Percentiles rank a stretch among this genome's conserved stretches.
Conservation (phyloP, 768 basidiomycete species). For the Boletus sensibilis region DNA sequence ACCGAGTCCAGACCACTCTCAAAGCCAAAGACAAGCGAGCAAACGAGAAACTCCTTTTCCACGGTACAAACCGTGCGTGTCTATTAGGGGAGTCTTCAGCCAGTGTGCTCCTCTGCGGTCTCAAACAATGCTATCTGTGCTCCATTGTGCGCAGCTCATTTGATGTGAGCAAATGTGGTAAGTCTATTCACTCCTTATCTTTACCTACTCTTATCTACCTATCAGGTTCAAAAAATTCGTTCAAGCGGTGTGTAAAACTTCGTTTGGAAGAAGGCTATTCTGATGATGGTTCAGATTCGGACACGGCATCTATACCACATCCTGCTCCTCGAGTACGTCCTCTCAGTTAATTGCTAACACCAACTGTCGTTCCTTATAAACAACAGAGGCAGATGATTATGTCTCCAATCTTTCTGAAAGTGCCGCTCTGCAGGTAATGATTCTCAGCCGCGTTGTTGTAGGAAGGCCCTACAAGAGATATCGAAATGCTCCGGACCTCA, state of each 20-base stretch:
- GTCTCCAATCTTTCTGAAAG: slow-evolving; percentile 41
- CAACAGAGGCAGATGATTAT: slow-evolving; percentile 67
- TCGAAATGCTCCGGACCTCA: slow-evolving; percentile 47
- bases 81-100: slow-evolving; percentile 51
- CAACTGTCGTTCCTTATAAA: slow-evolving; percentile 3
- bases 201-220: slow-evolving; percentile 9
- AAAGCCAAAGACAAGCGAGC: slow-evolving; percentile 32
- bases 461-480: slow-evolving; percentile 54
- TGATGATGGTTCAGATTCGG: slow-evolving; percentile 49
- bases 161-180: slow-evolving; percentile 58
- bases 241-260: slow-evolving; percentile 40
- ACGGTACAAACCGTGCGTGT: slow-evolving; percentile 64
- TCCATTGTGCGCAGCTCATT: slow-evolving; percentile 57
- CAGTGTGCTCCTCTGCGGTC: slow-evolving; percentile 47
- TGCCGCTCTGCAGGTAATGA: slow-evolving; percentile 46
- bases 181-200: slow-evolving; percentile 16
- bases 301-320: slow-evolving; percentile 65
- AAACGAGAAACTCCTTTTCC: slow-evolving; percentile 62
- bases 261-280: neutral
- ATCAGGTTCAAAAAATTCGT: slow-evolving; percentile 54
- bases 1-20: slow-evolving; percentile 27
- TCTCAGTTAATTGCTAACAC: neutral
- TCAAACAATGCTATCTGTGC: slow-evolving; percentile 55
- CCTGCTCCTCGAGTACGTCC: slow-evolving; percentile 62
- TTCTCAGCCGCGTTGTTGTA: slow-evolving; percentile 63